Evolutionary conservation across 164 flowering plant genomes (phyloP).

Genomic region (Platanus orientalis): DNA sequence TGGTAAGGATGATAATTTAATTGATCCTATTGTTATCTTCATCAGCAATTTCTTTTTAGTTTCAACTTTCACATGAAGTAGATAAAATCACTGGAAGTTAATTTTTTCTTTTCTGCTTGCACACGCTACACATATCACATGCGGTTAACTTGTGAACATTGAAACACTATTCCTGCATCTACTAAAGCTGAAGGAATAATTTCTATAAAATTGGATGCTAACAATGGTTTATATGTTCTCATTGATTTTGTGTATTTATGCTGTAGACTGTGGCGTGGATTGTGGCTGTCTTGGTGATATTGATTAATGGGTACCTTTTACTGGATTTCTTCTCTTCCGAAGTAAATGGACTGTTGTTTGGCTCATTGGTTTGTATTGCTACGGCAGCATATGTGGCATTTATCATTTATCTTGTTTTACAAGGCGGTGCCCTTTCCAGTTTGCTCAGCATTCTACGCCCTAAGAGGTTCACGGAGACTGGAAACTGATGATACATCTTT

Average conservation of each 20-base stretch:
- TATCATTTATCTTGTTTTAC: conserved; percentile 58
- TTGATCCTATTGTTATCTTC: background rate
- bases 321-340: conserved; percentile 21
- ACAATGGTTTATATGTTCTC: background rate
- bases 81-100: background rate
- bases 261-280: conserved; percentile 21
- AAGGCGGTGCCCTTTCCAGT: conserved; percentile 20
- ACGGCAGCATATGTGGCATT: conserved; percentile 61
- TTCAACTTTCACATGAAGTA: background rate
- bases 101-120: background rate
- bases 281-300: conserved; percentile 28
- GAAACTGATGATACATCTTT: conserved; percentile 18
- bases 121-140: background rate
- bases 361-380: conserved; percentile 2
- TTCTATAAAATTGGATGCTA: background rate
- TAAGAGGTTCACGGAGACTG: conserved; percentile 21
- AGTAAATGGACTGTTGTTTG: conserved; percentile 19
- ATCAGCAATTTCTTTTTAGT: background rate
- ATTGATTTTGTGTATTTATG: background rate
- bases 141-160: no score
- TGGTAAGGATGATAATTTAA: no score
- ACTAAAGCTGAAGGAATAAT: background rate
- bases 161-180: no score
- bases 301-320: conserved; percentile 32
- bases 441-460: conserved; percentile 29